Conservation (phyloP, 345 rosid genomes). For the Citrus unshiu region DNA sequence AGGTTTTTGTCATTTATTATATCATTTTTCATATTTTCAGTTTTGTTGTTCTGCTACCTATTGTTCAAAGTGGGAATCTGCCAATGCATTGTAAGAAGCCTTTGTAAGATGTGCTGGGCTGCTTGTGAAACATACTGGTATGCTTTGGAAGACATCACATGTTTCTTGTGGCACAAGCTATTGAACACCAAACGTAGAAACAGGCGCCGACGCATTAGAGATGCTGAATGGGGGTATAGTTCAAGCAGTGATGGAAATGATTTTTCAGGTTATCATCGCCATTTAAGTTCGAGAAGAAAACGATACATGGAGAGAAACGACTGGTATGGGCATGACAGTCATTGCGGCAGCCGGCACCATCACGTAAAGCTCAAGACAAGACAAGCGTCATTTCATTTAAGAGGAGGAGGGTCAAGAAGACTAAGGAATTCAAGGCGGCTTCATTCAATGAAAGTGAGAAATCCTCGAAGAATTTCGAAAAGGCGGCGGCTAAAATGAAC, state of each 20-base stretch:
- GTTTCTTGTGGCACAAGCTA: conserved; percentile 51
- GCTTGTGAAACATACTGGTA: conserved; percentile 55
- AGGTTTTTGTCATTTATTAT: too few species aligned
- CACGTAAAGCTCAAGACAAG: conserved; percentile 33
- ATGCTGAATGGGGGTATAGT: conserved; percentile 34
- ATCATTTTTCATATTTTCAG: conserved; percentile 25
- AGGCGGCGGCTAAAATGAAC: conserved; percentile 18
- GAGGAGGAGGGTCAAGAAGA: conserved; percentile 43
- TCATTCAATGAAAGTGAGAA: conserved; percentile 9
- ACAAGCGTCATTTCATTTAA: conserved; percentile 31
- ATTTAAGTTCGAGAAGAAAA: conserved; percentile 20
- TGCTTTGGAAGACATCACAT: conserved; percentile 37
- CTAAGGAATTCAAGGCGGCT: conserved; percentile 28
- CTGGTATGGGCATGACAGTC: background rate
- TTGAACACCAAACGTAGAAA: conserved; percentile 35
- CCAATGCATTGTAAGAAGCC: conserved; percentile 61
- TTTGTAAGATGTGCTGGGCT: conserved; percentile 74
- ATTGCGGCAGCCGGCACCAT: conserved; percentile 15
- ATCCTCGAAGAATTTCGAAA: conserved; percentile 21
- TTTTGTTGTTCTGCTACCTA: conserved; percentile 59
- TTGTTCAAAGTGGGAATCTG: conserved; percentile 71
- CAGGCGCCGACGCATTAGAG: conserved; percentile 29
- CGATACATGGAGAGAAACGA: conserved; percentile 17
- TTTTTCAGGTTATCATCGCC: conserved; percentile 8
- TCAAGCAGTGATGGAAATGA: conserved; percentile 18